phyloP scores from a whole-genome alignment of 2,329 filamentous ascomycete species.

The Claviceps sp. region DNA sequence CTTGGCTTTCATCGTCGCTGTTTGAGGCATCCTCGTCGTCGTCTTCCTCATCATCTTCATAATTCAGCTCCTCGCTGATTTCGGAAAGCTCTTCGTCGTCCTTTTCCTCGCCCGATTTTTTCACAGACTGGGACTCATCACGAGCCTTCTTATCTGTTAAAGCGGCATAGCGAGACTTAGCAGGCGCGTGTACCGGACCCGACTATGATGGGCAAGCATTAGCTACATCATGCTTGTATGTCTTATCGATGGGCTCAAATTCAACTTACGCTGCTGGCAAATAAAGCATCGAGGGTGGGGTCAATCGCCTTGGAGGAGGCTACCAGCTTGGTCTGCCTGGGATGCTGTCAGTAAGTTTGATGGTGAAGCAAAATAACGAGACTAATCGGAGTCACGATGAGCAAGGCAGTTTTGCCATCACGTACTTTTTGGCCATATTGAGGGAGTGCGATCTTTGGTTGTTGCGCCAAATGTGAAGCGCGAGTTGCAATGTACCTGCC shows the following conservation, averaged over 20 bases:
- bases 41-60: constrained; percentile 13
- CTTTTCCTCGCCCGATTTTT: constrained; percentile 9
- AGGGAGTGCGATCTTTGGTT: not conserved
- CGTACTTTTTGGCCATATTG: constrained; percentile 14
- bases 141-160: constrained; percentile 20
- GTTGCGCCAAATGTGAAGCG: not conserved
- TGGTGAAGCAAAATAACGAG: constrained; percentile 5
- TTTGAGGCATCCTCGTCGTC: too few species aligned
- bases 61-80: constrained; percentile 13
- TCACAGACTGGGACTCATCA: constrained; percentile 10
- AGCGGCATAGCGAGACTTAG: constrained; percentile 31
- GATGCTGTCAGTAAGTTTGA: constrained; percentile 15
- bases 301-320: constrained; percentile 46
- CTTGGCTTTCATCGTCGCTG: constrained; percentile 9
- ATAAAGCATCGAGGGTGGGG: constrained; percentile 55
- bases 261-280: constrained; percentile 55
- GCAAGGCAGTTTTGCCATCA: not conserved
- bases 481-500: not conserved
- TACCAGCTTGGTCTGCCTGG: constrained; percentile 22
- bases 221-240: not conserved
- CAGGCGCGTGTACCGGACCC: constrained; percentile 35
- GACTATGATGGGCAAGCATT: constrained; percentile 21
- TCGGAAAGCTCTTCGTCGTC: constrained; percentile 20
- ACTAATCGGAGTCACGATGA: not conserved
- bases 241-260: not conserved